A percentile compares a stretch with the other conserved stretches of the same genome.
These are phyloP conservation scores for Diaporthe ilicicola DNA, from an alignment of 2,329 filamentous ascomycete species.

Conservation along the genomic window DNA sequence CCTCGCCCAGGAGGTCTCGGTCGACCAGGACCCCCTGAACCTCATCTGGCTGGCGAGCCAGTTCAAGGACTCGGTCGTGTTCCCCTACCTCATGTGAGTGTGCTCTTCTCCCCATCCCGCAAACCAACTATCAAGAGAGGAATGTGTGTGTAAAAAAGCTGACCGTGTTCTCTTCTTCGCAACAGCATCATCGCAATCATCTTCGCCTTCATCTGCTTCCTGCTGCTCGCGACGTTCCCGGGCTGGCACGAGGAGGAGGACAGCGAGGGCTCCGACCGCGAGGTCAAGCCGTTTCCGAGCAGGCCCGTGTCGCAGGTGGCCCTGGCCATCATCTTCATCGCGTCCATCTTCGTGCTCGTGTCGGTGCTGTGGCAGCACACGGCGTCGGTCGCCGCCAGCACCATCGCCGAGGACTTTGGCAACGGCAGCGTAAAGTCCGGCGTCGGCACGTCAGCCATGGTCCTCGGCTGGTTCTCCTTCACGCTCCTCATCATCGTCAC, in stretches of 20 bases:
- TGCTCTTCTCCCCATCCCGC: background rate
- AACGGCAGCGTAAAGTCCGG: conserved; percentile 89
- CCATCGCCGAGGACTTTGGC: conserved; percentile 90
- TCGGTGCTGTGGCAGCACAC: conserved; percentile 91
- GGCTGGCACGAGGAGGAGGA: conserved; percentile 96
- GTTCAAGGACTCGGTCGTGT: conserved; percentile 98
- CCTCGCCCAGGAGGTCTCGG: conserved; percentile 84
- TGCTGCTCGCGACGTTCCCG: conserved; percentile 94
- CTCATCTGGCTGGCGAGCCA: conserved; percentile 96
- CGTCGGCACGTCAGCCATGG: conserved; percentile 94
- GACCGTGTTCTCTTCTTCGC: conserved; percentile 28
- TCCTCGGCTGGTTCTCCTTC: conserved; percentile 97
- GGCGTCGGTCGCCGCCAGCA: conserved; percentile 91
- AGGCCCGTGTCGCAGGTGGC: conserved; percentile 92
- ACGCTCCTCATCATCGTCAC: conserved; percentile 93
- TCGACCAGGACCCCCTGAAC: conserved; percentile 96
- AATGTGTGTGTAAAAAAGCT: too few species aligned
- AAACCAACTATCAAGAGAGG: too few species aligned
- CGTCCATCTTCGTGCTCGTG: conserved; percentile 76
- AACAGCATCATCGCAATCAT: conserved; percentile 93
- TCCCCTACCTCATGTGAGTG: conserved; percentile 93
- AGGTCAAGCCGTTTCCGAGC: conserved; percentile 94
- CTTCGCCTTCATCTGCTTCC: conserved; percentile 94
- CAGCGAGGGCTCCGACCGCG: conserved; percentile 80
- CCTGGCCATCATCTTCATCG: conserved; percentile 88